Percentiles rank a stretch among this genome's conserved stretches.
phyloP scores from a whole-genome alignment of 2,329 filamentous ascomycete genomes.

The Pseudogymnoascus sp. region DNA sequence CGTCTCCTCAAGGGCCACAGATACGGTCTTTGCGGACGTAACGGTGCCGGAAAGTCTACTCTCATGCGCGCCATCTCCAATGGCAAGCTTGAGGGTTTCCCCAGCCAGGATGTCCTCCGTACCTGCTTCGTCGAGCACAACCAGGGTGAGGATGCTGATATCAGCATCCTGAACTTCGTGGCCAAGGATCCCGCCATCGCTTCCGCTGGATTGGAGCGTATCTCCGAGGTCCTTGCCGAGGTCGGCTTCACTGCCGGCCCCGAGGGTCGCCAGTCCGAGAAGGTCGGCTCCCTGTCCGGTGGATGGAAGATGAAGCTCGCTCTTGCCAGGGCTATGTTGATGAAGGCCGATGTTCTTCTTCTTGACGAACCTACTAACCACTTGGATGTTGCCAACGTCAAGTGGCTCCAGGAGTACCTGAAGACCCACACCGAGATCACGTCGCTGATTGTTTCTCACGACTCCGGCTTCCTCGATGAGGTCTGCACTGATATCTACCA shows the following conservation, averaged over 20 bases:
- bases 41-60: conserved; percentile 98
- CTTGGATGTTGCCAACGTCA: conserved; percentile 90
- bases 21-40: conserved; percentile 93
- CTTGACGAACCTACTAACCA: conserved; percentile 99
- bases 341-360: conserved; percentile 90
- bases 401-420: conserved; percentile 91
- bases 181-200: conserved; percentile 81
- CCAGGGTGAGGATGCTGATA: conserved; percentile 93
- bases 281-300: conserved; percentile 89
- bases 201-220: conserved; percentile 69
- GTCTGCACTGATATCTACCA: conserved; percentile 99
- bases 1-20: conserved; percentile 92
- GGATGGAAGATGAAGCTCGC: conserved; percentile 99
- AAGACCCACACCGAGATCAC: conserved; percentile 96
- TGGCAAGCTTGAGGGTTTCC: conserved; percentile 96
- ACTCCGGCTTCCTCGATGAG: conserved; percentile 93
- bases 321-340: conserved; percentile 90
- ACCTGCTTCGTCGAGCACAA: conserved; percentile 99
- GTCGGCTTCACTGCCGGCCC: conserved; percentile 91
- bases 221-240: conserved; percentile 75
- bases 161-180: conserved; percentile 91
- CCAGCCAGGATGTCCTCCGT: conserved; percentile 80
- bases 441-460: conserved; percentile 95
- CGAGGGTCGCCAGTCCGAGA: conserved; percentile 79
- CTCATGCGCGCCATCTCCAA: conserved; percentile 94